Base-by-base conservation (phyloP, 2,329 filamentous ascomycete species). In the Tolypocladium amazonense region DNA sequence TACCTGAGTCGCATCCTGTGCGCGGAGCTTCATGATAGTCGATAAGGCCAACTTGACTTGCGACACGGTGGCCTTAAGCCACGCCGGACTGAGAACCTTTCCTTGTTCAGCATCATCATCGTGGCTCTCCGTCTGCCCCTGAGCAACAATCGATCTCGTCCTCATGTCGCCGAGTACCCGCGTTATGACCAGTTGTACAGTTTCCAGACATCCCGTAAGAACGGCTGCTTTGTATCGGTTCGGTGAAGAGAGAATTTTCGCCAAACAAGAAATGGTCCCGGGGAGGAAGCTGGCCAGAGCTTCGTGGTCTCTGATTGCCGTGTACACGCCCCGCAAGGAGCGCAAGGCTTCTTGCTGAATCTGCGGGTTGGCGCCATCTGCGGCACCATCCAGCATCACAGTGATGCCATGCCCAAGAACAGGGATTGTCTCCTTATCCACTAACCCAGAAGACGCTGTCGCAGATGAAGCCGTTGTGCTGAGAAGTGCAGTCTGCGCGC, bases 261-360 rank as follows among this genome's bases (percentile, higher is more conserved):
- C 87, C 30, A 99, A 76, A 1, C 86, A 85, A 3, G 94, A 97
- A 0, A 96, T 84, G 0, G 90, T 90, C 12, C 92, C 91, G 0
- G 95, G 94, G 50, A 97, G 79, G 68, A 99, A 94, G 62, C 84
- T 92, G 12, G 91, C 90, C 59, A 96, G 77, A 2, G 89, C 85
- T n/a, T 88, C 82, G 55, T 82, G 82, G 66, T 94, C 88, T 58
- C 81, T 85, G 52, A 96, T 79, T 27, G 85, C 83, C 8, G 72
- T 68, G 64, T 86, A 83, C 9, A 94, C 75, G 0, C 82, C 76
- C 57, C 82, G 75, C 2, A 97, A 70, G 8, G 88, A 85, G 15
- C 77, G 72, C 4, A 90, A 76, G 7, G 91, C 89, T 64, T 88
- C 83, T 6, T 88, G 70, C 68, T 93, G 92, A 25, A 93, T 82